Evolutionary conservation across 2,329 filamentous ascomycete species (phyloP), one percentile per base, ranked within the genome.

Genomic region (Colletotrichum sp.): DNA sequence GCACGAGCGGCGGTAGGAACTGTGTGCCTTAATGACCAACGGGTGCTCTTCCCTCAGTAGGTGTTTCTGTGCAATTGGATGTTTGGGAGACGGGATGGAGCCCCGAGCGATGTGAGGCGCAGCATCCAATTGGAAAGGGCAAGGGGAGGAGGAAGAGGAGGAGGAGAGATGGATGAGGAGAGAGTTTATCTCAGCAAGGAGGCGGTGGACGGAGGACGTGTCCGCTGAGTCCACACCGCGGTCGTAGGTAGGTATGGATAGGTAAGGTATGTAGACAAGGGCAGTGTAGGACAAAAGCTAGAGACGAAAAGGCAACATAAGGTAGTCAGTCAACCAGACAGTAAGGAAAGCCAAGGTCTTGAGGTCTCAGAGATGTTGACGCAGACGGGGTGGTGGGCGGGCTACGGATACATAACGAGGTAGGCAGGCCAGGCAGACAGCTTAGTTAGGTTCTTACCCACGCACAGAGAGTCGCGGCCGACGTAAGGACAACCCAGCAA

Each of bases 61-160:
- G 65, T 6, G 77, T 66, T 49, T 59, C 32, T 34, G 63, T 69
- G 36, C n/a, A 34, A 57, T 67, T 13, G 39, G 18, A 60, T 63
- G 73, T 76, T 76, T 69, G 15, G 70, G 63, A 76, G 44, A 76
- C 63, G 55, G 65, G 70, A 73, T 49, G 73, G 64, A 73, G 73
- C 24, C 24, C 70, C 73, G 70, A 73, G 73, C 70, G 73, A 69
- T 59, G 59, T 63, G 57, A 76, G 73, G 70, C 73, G 73, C 63
- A 76, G 73, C 73, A 34, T 30, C 70, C 63, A 68, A 76, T 55
- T 39, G 44, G 49, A 59, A 28, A 36, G 9, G 26, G 28, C 28
- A 39, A 21, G 21, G 32, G 10, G 44, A 18, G 3, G 49, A 30
- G 28, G 30, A 34, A 21, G 16, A 57, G 55, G 21, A 28, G 26